phyloP scores from a whole-genome alignment of 139 green algal species.

The Tetraselmis chui region DNA sequence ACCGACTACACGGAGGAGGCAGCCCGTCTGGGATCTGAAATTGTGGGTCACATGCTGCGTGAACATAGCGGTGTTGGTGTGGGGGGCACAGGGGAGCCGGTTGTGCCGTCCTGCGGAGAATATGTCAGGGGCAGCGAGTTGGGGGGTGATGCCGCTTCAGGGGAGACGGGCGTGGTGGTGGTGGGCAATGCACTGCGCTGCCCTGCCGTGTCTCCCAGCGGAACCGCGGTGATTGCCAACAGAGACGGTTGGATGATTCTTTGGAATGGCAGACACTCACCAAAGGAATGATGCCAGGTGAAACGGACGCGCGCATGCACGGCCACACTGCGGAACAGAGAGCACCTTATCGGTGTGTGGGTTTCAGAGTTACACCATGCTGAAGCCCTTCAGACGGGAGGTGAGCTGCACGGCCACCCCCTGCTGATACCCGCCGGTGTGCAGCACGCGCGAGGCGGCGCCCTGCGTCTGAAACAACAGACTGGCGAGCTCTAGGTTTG shows the following conservation, averaged over 20 bases:
- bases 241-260: not conserved
- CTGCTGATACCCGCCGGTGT: not conserved
- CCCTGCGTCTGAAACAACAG: not conserved
- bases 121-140: too few relatives aligned
- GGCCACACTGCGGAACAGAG: too few relatives aligned
- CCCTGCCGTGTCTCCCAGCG: not conserved
- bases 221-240: not conserved
- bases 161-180: not conserved
- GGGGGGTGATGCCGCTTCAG: not conserved
- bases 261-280: too few relatives aligned
- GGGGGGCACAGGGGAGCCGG: too few relatives aligned
- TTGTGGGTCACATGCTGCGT: not conserved
- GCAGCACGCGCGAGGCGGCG: not conserved
- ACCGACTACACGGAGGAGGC: not conserved
- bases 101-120: too few relatives aligned
- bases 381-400: not conserved
- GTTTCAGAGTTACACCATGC: too few relatives aligned
- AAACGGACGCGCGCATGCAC: too few relatives aligned
- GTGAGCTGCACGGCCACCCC: not conserved
- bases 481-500: not conserved
- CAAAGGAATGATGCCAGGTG: too few relatives aligned
- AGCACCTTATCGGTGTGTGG: too few relatives aligned
- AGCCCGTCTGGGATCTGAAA: not conserved
- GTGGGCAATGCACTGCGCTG: not conserved
- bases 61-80: too few relatives aligned